These are phyloP conservation scores for Coniophora puteana DNA, from an alignment of 1,284 basidiomycete genomes.

Conservation along the genomic window DNA sequence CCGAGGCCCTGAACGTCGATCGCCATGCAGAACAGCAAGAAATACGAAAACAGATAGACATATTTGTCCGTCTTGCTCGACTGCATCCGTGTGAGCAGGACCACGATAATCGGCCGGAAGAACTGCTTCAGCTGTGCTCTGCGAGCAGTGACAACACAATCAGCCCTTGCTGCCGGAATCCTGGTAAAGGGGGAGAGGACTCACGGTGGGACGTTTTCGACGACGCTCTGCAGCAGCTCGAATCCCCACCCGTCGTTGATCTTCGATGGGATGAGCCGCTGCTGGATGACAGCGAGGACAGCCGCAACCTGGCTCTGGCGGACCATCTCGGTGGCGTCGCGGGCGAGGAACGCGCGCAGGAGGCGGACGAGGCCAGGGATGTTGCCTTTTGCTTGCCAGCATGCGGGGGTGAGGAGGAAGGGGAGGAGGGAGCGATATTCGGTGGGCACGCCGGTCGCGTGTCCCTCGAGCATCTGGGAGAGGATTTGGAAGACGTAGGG, in stretches of 20 bases:
- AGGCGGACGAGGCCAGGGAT: constrained; percentile 92
- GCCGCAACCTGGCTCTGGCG: constrained; percentile 71
- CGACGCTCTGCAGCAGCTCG: constrained; percentile 81
- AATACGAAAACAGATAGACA: constrained; percentile 80
- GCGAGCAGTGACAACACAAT: constrained; percentile 6
- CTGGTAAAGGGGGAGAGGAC: constrained; percentile 26
- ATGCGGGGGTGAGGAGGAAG: constrained; percentile 80
- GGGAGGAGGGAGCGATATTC: constrained; percentile 81
- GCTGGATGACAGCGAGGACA: constrained; percentile 89
- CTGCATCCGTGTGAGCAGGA: constrained; percentile 84
- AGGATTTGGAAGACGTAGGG: constrained; percentile 98
- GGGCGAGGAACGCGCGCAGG: constrained; percentile 79
- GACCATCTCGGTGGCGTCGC: constrained; percentile 72
- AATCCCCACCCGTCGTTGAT: constrained; percentile 91
- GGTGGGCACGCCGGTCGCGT: constrained; percentile 62
- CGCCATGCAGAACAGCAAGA: constrained; percentile 75
- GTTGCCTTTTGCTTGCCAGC: constrained; percentile 96
- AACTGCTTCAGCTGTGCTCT: constrained; percentile 72
- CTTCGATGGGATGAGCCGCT: constrained; percentile 84
- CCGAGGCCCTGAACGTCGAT: constrained; percentile 69
- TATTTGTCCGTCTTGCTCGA: constrained; percentile 89
- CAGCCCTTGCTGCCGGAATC: not conserved
- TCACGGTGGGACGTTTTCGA: constrained; percentile 71
- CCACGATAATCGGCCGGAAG: constrained; percentile 77
- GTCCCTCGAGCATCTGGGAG: constrained; percentile 92